Evolutionary conservation across 148 eudicot genomes (phyloP), one percentile per base, ranked within the genome.

Genomic region (Rhododendron ferrugineum): DNA sequence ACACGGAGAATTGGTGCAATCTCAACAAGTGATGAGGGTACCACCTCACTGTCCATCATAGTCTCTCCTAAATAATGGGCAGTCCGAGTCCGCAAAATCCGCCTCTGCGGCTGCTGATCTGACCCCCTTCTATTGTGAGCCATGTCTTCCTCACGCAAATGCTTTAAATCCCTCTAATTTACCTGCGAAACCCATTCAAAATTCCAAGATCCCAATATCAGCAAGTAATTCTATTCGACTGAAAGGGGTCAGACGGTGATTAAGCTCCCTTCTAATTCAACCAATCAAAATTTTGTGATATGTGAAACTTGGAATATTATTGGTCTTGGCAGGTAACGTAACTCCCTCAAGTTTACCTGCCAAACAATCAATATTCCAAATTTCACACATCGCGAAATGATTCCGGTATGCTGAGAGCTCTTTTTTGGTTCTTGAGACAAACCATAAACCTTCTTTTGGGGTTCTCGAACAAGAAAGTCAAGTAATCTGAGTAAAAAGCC

Each of bases 1-100:
- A 93, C 95, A 73, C 95, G 91, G 58, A 92, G 91, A 88, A 93
- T 93, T 0, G 95, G 95, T 6, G 95, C 95, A 81, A 93, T 92
- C 82, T 93, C 92, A 28, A 88, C 92, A 76, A 93, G 86, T 46
- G 95, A 93, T 5, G 93, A 93, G 20, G 95, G 95, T 74, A 93
- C 95, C 78, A 92, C 93, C 82, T 93, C 95, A 87, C 94, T 93
- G 56, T 93, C 94, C 89, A 91, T 88, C 89, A 91, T 91, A 2
- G 90, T 84, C 84, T 90, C 95, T 34, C 93, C 92, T 42, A 91
- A 76, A 89, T 89, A 92, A n/a, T 93, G 93, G 11, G 86, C 92
- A 6, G 95, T 92, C 83, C 91, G 94, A 23, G 95, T 91, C 88
- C 95, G 86, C 88, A 85, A 66, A 70, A 91, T 83, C 89, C 54